Conservation (phyloP, 2,329 filamentous ascomycete species). For the Fusarium sororula region DNA sequence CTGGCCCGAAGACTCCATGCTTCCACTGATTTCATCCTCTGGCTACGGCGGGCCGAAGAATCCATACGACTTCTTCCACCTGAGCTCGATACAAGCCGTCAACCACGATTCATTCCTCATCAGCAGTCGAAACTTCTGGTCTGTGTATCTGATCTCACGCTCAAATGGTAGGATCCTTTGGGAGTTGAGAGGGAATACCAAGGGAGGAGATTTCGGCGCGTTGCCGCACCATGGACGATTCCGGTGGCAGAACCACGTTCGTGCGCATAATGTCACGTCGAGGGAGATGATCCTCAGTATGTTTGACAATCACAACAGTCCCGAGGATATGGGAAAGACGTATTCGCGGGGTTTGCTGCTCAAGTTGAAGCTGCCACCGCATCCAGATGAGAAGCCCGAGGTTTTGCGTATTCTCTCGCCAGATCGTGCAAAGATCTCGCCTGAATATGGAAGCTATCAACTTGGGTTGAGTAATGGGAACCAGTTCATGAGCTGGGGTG, state of each 20-base stretch:
- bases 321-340: slow-evolving; percentile 4
- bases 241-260: slow-evolving; percentile 50
- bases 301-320: slow-evolving; percentile 49
- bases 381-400: slow-evolving; percentile 2
- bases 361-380: slow-evolving; percentile 26
- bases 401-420: slow-evolving; percentile 20
- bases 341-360: slow-evolving; percentile 23
- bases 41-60: slow-evolving; percentile 12
- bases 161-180: slow-evolving; percentile 35
- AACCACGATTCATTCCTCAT: slow-evolving; percentile 34
- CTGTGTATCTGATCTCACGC: slow-evolving; percentile 33
- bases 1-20: slow-evolving; percentile 19
- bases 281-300: slow-evolving; percentile 42
- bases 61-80: slow-evolving; percentile 40
- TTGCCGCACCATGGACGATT: slow-evolving; percentile 43
- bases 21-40: slow-evolving; percentile 9
- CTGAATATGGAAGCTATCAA: slow-evolving; percentile 34
- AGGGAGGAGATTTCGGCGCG: slow-evolving; percentile 37
- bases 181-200: slow-evolving; percentile 38
- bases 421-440: slow-evolving; percentile 6
- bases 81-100: slow-evolving; percentile 39
- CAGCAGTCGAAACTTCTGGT: slow-evolving; percentile 38
- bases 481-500: slow-evolving; percentile 37
- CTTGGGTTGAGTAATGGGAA: slow-evolving; percentile 32
- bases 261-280: slow-evolving; percentile 35